Percentiles rank a stretch among this genome's conserved stretches.
Conservation (phyloP, 768 basidiomycete genomes). For the Tephrocybe rancida region DNA sequence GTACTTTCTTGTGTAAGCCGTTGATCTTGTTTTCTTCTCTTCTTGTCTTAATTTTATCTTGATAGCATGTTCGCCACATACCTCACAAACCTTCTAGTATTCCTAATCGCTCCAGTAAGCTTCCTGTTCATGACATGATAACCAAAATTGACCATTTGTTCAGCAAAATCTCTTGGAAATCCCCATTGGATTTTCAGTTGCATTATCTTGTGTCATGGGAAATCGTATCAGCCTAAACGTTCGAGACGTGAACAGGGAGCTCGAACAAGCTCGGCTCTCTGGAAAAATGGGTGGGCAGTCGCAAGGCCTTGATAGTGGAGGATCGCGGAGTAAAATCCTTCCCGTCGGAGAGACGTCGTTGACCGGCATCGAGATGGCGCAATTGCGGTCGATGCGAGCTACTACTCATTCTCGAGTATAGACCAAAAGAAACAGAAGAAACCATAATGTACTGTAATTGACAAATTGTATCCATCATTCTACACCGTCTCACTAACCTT, state of each 20-base stretch:
- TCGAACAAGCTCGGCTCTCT: conserved; percentile 8
- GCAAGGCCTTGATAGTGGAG: not conserved
- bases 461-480: not conserved
- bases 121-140: not conserved
- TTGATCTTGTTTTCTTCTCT: not conserved
- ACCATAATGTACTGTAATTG: conserved; percentile 1
- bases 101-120: conserved; percentile 34
- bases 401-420: conserved; percentile 8
- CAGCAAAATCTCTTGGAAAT: conserved; percentile 48
- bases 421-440: not conserved
- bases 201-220: conserved; percentile 59
- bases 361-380: conserved; percentile 33
- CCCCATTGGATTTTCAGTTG: conserved; percentile 59
- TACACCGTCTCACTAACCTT: too few species aligned
- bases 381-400: conserved; percentile 33
- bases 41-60: conserved; percentile 1
- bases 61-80: conserved; percentile 58
- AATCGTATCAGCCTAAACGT: conserved; percentile 61
- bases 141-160: not conserved
- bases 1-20: conserved; percentile 59
- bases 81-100: conserved; percentile 48
- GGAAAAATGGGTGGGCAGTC: not conserved
- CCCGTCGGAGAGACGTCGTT: conserved; percentile 16
- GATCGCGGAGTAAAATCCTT: conserved; percentile 4
- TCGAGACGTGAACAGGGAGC: conserved; percentile 38